A percentile compares a stretch with the other conserved stretches of the same genome.
These are phyloP conservation scores for Balakata baccata DNA, from an alignment of 345 rosid genomes.

Conservation along the genomic window DNA sequence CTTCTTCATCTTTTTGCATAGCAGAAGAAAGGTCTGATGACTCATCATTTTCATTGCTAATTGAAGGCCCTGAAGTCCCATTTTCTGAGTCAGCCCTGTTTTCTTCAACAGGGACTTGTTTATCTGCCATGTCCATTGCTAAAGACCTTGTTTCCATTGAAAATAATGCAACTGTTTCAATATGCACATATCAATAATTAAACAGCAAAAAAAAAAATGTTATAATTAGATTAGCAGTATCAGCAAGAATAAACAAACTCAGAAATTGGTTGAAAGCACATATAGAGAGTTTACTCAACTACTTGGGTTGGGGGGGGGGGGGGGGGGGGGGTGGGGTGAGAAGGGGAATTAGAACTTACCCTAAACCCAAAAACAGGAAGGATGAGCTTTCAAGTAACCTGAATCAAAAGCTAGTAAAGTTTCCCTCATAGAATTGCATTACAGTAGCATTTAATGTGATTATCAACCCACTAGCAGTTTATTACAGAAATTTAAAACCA, in stretches of 20 bases:
- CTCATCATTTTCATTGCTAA: conserved; percentile 32
- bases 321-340: no score
- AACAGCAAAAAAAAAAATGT: neutral
- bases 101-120: conserved; percentile 32
- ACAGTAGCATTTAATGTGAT: no score
- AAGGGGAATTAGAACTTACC: neutral
- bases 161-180: neutral
- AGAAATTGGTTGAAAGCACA: neutral
- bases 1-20: conserved; percentile 43
- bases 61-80: conserved; percentile 33
- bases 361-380: neutral
- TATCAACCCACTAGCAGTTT: no score
- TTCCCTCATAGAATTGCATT: no score
- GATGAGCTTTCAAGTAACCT: neutral
- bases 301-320: neutral
- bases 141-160: conserved; percentile 13
- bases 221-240: neutral
- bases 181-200: neutral
- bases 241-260: neutral
- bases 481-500: no score
- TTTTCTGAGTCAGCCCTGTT: conserved; percentile 25
- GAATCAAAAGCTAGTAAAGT: neutral
- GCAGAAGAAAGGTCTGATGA: conserved; percentile 26
- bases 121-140: conserved; percentile 37
- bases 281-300: neutral